A percentile compares a stretch with the other conserved stretches of the same genome.
phyloP scores from a whole-genome alignment of 768 basidiomycete species.

The Termitomyces sp. region DNA sequence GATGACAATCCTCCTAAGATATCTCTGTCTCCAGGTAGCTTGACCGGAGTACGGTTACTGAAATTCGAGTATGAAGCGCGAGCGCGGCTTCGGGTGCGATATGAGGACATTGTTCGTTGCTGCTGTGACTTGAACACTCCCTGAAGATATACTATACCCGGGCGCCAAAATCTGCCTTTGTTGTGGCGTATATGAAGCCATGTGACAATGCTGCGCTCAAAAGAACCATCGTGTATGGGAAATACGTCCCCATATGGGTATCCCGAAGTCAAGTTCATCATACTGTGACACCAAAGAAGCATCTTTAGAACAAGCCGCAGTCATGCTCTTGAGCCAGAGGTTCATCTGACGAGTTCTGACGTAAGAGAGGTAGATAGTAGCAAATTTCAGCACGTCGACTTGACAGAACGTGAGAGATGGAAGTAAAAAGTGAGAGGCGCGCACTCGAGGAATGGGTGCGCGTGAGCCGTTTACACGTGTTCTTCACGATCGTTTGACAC shows the following conservation, averaged over 20 bases:
- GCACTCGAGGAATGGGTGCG: too few relatives aligned
- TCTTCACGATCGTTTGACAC: neutral
- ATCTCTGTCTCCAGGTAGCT: constrained; percentile 22
- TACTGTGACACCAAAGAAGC: neutral
- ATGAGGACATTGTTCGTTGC: neutral
- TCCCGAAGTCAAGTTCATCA: neutral
- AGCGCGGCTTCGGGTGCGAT: neutral
- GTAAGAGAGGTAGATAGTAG: neutral
- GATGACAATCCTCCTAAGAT: constrained; percentile 31
- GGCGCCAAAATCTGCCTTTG: neutral
- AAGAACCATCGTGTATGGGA: neutral
- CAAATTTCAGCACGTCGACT: neutral
- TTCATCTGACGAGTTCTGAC: neutral
- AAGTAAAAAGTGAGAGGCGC: neutral
- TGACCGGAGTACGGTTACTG: neutral
- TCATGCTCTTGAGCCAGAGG: neutral
- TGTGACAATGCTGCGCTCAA: too few relatives aligned
- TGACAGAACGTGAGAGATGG: neutral
- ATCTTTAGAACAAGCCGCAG: neutral
- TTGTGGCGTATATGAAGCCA: neutral
- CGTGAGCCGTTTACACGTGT: too few relatives aligned
- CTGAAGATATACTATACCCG: neutral
- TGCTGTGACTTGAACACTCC: neutral
- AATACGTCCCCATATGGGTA: neutral
- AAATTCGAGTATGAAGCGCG: neutral